Evolutionary conservation across 148 eudicot genomes (phyloP).

Genomic region (Cornus kousa): DNA sequence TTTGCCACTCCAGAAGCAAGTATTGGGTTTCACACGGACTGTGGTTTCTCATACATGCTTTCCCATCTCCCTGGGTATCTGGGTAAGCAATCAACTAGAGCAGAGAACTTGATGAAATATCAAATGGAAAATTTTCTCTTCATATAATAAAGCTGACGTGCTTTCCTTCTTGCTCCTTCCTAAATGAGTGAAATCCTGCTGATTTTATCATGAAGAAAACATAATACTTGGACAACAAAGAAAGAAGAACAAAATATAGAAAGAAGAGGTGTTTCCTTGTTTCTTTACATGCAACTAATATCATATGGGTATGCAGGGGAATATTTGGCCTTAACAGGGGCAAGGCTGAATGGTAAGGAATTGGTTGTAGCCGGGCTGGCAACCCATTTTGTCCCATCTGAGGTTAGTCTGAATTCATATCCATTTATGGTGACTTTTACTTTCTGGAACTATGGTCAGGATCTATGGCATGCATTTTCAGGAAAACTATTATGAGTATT

Average conservation of each 20-base stretch:
- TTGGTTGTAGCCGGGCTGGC: constrained; percentile 83
- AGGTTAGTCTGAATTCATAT: constrained; percentile 42
- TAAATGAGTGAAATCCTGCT: neutral
- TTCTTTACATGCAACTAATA: constrained; percentile 8
- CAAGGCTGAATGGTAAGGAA: constrained; percentile 78
- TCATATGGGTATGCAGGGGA: constrained; percentile 58
- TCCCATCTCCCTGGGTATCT: constrained; percentile 83
- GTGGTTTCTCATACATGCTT: constrained; percentile 84
- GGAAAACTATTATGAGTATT: neutral
- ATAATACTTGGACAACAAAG: neutral
- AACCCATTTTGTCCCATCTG: constrained; percentile 89
- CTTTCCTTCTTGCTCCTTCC: neutral
- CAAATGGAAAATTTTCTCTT: constrained; percentile 5
- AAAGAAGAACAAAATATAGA: neutral
- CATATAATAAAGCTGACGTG: neutral
- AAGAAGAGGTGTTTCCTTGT: constrained; percentile 1
- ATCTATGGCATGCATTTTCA: neutral
- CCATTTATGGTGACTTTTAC: neutral
- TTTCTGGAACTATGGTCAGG: neutral
- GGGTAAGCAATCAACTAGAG: constrained; percentile 43
- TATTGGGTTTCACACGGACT: constrained; percentile 90
- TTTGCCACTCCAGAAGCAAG: constrained; percentile 96
- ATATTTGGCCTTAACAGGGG: constrained; percentile 86
- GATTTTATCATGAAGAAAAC: neutral
- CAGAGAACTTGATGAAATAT: too few species aligned